Evolutionary conservation across 257 asterid genomes (phyloP), one percentile per base, ranked within the genome.

Genomic region (Salvia rosmarinus): DNA sequence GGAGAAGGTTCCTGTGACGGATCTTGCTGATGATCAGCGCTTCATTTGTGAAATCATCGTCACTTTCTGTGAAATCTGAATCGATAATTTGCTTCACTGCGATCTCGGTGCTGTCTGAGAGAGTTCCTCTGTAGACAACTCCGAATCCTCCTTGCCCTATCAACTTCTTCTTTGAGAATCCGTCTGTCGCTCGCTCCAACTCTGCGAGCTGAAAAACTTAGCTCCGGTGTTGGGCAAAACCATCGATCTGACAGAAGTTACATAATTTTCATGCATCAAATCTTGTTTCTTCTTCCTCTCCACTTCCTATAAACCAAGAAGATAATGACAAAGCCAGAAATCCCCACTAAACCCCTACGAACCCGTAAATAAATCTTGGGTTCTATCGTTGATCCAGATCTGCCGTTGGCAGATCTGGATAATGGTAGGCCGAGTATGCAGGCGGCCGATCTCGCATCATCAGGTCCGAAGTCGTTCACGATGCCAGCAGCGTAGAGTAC

Each of bases 11-110:
- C 35, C 88, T 75, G 21, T 85, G 92, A 60, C 87, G 75, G n/a
- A 87, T 81, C 79, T 78, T 87, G 84, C 92, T 87, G 19, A 87
- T 83, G 63, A 85, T 85, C 23, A 73, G 65, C 2, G 90, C 92
- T 70, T 87, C 92, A 50, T 87, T 87, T 9, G 69, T 60, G 76
- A 87, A 87, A 2, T 87, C 92, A 5, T 82, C 89, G 3, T 84
- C 86, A 42, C 82, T 87, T 34, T 82, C 90, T 75, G 66, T 75
- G 0, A 75, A 47, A 25, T 85, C 84, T 74, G 76, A 23, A 69
- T 85, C 87, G 42, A 85, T 70, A 75, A 87, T 68, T 17, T 81
- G 77, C 73, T 87, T 87, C 40, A 87, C 86, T 1, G 90, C 92
- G 6, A 85, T 70, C 11, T 77, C 63, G 4, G 85, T 73, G 2